phyloP scores from a whole-genome alignment of 352 stramenopile species.

The Phytophthora europaea region DNA sequence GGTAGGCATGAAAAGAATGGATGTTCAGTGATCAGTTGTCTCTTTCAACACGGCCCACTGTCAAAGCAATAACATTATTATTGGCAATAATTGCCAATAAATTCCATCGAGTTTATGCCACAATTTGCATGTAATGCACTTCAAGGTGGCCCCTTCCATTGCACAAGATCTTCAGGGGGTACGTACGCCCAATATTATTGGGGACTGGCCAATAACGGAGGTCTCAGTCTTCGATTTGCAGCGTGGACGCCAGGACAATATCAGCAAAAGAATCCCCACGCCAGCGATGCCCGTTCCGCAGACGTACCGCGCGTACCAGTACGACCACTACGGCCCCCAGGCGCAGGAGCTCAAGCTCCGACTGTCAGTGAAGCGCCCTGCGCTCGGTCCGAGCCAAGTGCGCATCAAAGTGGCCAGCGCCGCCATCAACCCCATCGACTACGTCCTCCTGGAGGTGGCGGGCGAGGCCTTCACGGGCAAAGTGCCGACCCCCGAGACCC shows the following conservation, averaged over 20 bases:
- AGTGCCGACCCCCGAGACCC: constrained; percentile 16
- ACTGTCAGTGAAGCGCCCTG: constrained; percentile 21
- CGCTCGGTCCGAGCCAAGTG: constrained; percentile 42
- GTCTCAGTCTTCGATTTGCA: constrained; percentile 28
- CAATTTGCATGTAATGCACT: constrained; percentile 2
- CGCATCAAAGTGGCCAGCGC: constrained; percentile 40
- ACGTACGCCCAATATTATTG: background rate
- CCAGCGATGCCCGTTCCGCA: constrained; percentile 31
- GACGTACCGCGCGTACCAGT: constrained; percentile 47
- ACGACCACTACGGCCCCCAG: constrained; percentile 35
- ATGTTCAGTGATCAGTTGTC: constrained; percentile 7
- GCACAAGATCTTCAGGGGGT: background rate
- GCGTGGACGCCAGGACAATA: background rate
- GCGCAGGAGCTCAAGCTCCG: constrained; percentile 41
- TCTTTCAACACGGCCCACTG: too few species aligned
- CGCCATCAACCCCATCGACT: constrained; percentile 47
- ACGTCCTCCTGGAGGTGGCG: constrained; percentile 28
- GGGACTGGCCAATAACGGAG: too few species aligned
- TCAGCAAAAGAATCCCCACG: background rate
- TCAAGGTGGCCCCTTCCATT: constrained; percentile 14
- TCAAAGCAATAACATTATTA: too few species aligned
- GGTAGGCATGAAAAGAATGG: constrained; percentile 17
- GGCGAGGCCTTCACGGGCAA: constrained; percentile 26
- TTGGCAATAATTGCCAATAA: too few species aligned
- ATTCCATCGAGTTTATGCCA: too few species aligned